A percentile compares a stretch with the other conserved stretches of the same genome.
phyloP scores from a whole-genome alignment of 768 basidiomycete species.

The Boletus coccyginus region DNA sequence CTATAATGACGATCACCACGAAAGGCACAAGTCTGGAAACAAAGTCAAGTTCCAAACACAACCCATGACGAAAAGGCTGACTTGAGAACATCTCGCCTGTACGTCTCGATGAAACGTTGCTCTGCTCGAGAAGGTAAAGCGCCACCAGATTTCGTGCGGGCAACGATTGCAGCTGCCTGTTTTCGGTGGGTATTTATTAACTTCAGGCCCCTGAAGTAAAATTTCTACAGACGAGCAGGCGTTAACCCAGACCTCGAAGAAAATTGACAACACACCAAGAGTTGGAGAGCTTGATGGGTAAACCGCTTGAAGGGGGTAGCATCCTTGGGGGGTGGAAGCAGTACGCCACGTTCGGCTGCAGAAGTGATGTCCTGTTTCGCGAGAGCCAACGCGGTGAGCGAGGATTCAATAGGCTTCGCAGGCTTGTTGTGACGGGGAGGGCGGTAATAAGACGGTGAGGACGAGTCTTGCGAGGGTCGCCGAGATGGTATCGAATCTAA shows the following conservation, averaged over 20 bases:
- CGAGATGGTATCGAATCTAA: constrained; percentile 17
- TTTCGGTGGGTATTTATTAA: constrained; percentile 62
- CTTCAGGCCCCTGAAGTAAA: constrained; percentile 77
- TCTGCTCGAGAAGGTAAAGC: constrained; percentile 64
- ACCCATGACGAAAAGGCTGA: constrained; percentile 29
- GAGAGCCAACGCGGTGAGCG: constrained; percentile 41
- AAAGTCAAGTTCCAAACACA: constrained; percentile 4
- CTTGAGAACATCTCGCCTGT: constrained; percentile 70
- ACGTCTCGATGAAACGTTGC: constrained; percentile 62
- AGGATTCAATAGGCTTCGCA: constrained; percentile 18
- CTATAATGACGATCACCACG: constrained; percentile 63
- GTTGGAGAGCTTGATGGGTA: constrained; percentile 46
- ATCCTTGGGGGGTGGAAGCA: constrained; percentile 60
- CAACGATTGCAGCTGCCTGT: constrained; percentile 50
- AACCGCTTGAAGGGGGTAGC: constrained; percentile 56
- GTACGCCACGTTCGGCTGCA: constrained; percentile 66
- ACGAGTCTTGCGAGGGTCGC: constrained; percentile 22
- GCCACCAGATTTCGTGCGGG: constrained; percentile 59
- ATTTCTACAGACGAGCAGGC: constrained; percentile 52
- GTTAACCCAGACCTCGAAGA: neutral
- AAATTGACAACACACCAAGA: constrained; percentile 36
- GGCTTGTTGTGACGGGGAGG: constrained; percentile 23
- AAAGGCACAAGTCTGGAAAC: constrained; percentile 66
- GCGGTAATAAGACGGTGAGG: constrained; percentile 26
- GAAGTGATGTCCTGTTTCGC: constrained; percentile 62